phyloP scores from a whole-genome alignment of 1,284 basidiomycete genomes.

The Ganoderma boninense region DNA sequence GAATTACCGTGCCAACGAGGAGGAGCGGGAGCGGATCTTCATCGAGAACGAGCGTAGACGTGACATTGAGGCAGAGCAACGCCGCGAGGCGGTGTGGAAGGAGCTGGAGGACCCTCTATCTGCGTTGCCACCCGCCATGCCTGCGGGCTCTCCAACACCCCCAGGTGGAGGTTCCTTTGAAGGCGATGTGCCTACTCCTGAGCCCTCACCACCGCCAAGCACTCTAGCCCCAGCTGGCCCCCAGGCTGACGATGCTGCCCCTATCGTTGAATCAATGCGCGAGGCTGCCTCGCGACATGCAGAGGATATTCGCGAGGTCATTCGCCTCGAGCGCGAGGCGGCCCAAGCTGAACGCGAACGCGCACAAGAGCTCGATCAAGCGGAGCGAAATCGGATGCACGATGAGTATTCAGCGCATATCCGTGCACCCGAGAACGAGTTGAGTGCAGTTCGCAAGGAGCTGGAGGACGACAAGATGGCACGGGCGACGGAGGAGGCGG shows the following conservation, averaged over 20 bases:
- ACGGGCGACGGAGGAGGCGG: conserved; percentile 64
- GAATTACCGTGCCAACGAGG: conserved; percentile 70
- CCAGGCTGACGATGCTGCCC: conserved; percentile 28
- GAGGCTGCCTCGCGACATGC: conserved; percentile 64
- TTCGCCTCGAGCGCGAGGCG: conserved; percentile 61
- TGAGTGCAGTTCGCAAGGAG: conserved; percentile 63
- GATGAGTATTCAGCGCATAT: conserved; percentile 65
- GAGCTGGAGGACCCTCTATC: conserved; percentile 50
- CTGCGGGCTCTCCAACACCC: conserved; percentile 15
- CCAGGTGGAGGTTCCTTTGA: conserved; percentile 1
- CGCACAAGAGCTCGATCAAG: conserved; percentile 55
- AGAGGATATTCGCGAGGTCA: conserved; percentile 62
- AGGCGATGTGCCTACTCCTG: background rate
- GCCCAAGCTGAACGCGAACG: conserved; percentile 60
- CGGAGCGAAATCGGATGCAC: conserved; percentile 54
- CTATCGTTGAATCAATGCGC: conserved; percentile 49
- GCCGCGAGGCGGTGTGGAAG: conserved; percentile 58
- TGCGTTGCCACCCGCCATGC: conserved; percentile 29
- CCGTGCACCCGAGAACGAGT: conserved; percentile 65
- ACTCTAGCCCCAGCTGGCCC: background rate
- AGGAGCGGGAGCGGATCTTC: conserved; percentile 69
- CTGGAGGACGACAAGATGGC: conserved; percentile 63
- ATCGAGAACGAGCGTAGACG: conserved; percentile 64
- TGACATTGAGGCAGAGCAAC: conserved; percentile 55
- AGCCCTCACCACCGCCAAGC: background rate